Evolutionary conservation across 2,329 filamentous ascomycete genomes (phyloP).

Genomic region (Aspergillus thermomutatus): DNA sequence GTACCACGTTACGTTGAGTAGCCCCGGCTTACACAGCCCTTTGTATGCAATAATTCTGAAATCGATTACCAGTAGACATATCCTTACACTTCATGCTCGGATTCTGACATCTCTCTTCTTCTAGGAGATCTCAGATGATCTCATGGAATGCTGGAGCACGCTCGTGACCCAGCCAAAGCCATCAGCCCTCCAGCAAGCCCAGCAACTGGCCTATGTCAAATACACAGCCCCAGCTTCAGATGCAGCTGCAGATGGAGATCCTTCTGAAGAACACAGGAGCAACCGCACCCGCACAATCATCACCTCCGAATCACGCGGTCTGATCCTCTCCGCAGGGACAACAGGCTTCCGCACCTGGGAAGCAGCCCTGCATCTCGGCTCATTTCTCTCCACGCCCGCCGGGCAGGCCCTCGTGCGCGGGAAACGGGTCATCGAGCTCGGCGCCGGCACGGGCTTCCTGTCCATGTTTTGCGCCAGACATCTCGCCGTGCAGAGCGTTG

Average conservation of each 20-base stretch:
- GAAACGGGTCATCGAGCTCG: conserved; percentile 61
- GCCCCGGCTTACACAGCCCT: background rate
- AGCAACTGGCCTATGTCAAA: conserved; percentile 71
- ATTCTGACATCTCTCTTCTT: background rate
- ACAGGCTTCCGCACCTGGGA: conserved; percentile 70
- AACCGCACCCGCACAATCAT: conserved; percentile 26
- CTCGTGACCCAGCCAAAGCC: conserved; percentile 63
- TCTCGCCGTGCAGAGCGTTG: conserved; percentile 52
- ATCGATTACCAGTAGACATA: background rate
- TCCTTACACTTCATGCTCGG: background rate
- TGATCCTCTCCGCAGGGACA: conserved; percentile 56
- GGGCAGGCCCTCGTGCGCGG: conserved; percentile 48
- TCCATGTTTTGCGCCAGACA: conserved; percentile 61
- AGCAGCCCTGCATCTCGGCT: conserved; percentile 61
- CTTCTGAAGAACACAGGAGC: background rate
- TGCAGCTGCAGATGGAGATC: background rate
- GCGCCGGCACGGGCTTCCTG: conserved; percentile 65
- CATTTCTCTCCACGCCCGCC: conserved; percentile 50
- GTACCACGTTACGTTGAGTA: background rate
- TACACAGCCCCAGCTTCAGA: conserved; percentile 51
- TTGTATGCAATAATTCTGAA: conserved; percentile 8
- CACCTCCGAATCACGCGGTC: conserved; percentile 54
- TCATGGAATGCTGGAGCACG: conserved; percentile 66
- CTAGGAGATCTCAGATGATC: conserved; percentile 78
- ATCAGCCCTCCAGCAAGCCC: conserved; percentile 63